A percentile compares a stretch with the other conserved stretches of the same genome.
phyloP scores from a whole-genome alignment of 495 filamentous ascomycete genomes.

The Lindgomyces ingoldianus region DNA sequence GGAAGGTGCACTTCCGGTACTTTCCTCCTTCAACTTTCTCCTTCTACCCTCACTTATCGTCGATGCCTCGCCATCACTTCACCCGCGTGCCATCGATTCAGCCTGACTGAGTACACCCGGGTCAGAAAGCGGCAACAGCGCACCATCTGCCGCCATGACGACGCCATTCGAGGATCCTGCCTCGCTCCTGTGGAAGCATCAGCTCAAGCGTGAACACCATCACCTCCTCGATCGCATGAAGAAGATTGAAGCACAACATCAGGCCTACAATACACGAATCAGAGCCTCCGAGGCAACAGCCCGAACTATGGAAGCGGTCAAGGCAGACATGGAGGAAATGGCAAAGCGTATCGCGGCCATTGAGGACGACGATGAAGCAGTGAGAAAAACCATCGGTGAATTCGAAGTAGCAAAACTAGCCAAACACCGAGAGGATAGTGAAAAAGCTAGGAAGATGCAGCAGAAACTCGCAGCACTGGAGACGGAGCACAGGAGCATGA shows the following conservation, averaged over 20 bases:
- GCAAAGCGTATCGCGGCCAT: constrained; percentile 6
- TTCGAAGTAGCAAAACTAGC: background rate
- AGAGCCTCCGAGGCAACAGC: constrained; percentile 3
- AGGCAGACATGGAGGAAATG: background rate
- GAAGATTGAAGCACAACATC: constrained; percentile 30
- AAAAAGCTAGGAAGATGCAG: background rate
- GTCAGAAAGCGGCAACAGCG: background rate
- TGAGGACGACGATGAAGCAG: background rate
- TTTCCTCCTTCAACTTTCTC: no score
- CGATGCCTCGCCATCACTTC: background rate
- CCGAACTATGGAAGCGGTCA: background rate
- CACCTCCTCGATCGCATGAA: constrained; percentile 41
- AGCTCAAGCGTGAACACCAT: constrained; percentile 43
- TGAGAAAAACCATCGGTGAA: background rate
- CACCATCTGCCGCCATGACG: background rate
- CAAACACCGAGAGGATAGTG: background rate
- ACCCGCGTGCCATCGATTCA: background rate
- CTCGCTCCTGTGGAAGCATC: constrained; percentile 44
- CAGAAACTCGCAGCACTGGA: constrained; percentile 13
- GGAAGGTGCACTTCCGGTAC: no score
- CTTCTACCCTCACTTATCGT: background rate
- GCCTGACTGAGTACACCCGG: background rate
- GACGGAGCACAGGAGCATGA: background rate
- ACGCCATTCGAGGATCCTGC: constrained; percentile 22
- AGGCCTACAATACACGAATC: constrained; percentile 5